These are phyloP conservation scores for Ascobolus immersus DNA, from an alignment of 495 filamentous ascomycete genomes.

Conservation along the genomic window DNA sequence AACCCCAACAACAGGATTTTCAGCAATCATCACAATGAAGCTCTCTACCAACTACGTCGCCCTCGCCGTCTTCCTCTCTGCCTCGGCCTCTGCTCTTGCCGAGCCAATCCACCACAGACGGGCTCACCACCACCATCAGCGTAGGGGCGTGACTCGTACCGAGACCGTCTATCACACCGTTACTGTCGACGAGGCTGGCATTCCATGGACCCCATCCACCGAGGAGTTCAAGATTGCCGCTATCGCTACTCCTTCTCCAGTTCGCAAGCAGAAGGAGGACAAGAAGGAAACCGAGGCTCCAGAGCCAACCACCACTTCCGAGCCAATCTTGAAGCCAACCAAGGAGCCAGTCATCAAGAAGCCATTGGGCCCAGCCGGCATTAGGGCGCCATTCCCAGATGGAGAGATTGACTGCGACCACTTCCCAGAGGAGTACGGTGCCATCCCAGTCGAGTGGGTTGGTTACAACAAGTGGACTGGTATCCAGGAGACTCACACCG, in stretches of 20 bases:
- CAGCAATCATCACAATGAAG: conserved; percentile 2
- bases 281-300: background rate
- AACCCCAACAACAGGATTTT: conserved; percentile 1
- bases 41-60: background rate
- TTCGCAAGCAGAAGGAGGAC: no score
- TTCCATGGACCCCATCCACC: background rate
- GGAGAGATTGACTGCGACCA: conserved; percentile 40
- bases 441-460: conserved; percentile 42
- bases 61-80: background rate
- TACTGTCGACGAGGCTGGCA: background rate
- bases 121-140: background rate
- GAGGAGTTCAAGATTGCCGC: background rate
- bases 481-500: conserved; percentile 47
- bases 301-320: background rate
- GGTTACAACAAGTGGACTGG: conserved; percentile 54
- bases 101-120: background rate
- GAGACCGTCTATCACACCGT: background rate
- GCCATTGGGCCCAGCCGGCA: background rate
- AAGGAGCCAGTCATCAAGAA: background rate
- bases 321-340: background rate
- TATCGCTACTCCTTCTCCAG: background rate
- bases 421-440: conserved; percentile 69
- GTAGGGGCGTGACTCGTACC: background rate
- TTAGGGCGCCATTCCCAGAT: conserved; percentile 35
- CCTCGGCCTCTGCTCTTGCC: background rate